phyloP scores from a whole-genome alignment of 345 rosid genomes.

The Camelina sativa region DNA sequence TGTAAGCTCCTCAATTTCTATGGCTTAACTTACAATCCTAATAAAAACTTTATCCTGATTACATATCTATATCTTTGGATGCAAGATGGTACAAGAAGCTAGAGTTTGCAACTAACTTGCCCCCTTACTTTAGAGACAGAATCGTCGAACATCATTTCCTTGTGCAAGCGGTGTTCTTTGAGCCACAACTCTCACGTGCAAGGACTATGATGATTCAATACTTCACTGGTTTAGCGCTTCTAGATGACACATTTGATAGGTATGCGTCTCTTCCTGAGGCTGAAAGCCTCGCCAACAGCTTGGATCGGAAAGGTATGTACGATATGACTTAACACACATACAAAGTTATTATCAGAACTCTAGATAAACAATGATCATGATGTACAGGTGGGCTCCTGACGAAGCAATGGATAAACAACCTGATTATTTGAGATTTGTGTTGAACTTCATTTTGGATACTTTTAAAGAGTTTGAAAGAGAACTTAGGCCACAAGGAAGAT shows the following conservation, averaged over 20 bases:
- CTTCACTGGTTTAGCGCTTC: background rate
- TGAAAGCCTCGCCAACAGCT: slow-evolving; percentile 1
- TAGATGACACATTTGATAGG: slow-evolving; percentile 37
- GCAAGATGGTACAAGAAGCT: slow-evolving; percentile 27
- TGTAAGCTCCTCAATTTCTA: background rate
- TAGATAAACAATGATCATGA: background rate
- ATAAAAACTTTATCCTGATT: background rate
- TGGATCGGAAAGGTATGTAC: slow-evolving; percentile 18
- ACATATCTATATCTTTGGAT: background rate
- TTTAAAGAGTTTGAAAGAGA: slow-evolving; percentile 1
- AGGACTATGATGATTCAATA: slow-evolving; percentile 4
- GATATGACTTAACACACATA: too few relatives aligned
- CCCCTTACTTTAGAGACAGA: slow-evolving; percentile 29
- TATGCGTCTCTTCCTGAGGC: slow-evolving; percentile 33
- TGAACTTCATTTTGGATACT: background rate
- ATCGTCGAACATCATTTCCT: background rate
- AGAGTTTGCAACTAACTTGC: background rate
- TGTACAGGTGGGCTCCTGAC: slow-evolving; percentile 36
- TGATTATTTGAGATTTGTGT: background rate
- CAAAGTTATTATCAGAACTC: too few relatives aligned
- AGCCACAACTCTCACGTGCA: background rate
- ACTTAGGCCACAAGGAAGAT: slow-evolving; percentile 8
- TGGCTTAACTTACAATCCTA: background rate
- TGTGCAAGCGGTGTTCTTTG: background rate
- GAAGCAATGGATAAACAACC: slow-evolving; percentile 18